These are phyloP conservation scores for Psilocybe tampanensis DNA, from an alignment of 768 basidiomycete genomes.

Conservation along the genomic window DNA sequence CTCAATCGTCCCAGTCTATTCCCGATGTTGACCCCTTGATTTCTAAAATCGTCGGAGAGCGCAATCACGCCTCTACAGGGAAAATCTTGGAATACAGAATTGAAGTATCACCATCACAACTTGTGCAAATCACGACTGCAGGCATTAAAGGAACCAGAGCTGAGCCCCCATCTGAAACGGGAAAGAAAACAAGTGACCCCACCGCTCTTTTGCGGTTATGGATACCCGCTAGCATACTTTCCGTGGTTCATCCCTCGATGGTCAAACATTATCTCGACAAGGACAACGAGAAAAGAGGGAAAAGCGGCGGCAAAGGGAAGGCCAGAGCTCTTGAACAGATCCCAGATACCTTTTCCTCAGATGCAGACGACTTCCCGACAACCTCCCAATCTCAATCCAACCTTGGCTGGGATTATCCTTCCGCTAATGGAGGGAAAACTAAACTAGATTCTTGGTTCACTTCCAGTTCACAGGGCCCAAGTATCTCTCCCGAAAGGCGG, in stretches of 20 bases:
- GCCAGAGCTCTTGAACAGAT: not conserved
- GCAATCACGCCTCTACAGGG: conserved; percentile 62
- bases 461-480: not conserved
- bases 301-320: conserved; percentile 9
- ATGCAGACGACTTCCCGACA: not conserved
- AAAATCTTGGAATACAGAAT: conserved; percentile 62
- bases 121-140: conserved; percentile 50
- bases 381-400: not conserved
- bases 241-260: conserved; percentile 47
- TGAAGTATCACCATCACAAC: conserved; percentile 52
- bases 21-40: conserved; percentile 37
- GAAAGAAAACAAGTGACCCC: conserved; percentile 39
- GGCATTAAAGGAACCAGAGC: conserved; percentile 46
- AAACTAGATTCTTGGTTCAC: conserved; percentile 11
- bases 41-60: conserved; percentile 43
- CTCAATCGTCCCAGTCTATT: conserved; percentile 24
- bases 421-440: not conserved
- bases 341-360: not conserved
- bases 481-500: not conserved
- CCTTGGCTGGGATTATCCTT: too few relatives aligned
- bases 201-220: conserved; percentile 53
- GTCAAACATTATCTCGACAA: conserved; percentile 39
- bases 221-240: conserved; percentile 65
- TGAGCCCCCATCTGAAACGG: conserved; percentile 11
- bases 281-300: conserved; percentile 21